Conservation (phyloP, 495 filamentous ascomycete genomes). For the Annulohypoxylon bovei region DNA sequence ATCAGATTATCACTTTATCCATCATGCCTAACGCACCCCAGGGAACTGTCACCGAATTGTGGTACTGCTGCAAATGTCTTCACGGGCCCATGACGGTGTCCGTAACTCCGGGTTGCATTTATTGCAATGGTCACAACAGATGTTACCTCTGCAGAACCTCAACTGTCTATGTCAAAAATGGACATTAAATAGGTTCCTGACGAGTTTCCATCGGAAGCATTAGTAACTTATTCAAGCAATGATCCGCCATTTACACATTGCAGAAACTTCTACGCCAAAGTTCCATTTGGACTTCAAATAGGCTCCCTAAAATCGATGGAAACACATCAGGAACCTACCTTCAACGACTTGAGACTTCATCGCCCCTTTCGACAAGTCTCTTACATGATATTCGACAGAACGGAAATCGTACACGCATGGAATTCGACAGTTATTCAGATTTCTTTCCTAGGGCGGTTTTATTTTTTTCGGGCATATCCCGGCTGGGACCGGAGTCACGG, state of each 20-base stretch:
- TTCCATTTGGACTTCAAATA: no score
- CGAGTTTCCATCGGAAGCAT: no score
- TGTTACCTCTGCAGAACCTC: not conserved
- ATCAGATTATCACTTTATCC: not conserved
- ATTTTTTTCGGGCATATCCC: not conserved
- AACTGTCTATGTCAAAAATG: no score
- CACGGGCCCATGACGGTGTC: not conserved
- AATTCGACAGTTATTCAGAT: not conserved
- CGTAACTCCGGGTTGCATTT: not conserved
- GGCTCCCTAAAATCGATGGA: no score
- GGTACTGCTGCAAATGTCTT: constrained; percentile 1
- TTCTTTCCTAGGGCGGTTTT: not conserved
- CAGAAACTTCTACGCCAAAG: no score
- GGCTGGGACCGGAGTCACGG: not conserved
- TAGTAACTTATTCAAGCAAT: no score
- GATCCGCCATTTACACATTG: no score
- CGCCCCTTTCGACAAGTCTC: no score
- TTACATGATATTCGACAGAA: not conserved
- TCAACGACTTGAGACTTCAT: not conserved
- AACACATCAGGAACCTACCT: no score
- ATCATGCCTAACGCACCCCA: not conserved
- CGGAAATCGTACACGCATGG: not conserved
- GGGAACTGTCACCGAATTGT: not conserved
- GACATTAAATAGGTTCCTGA: no score
- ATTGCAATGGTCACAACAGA: not conserved